Percentiles rank a stretch among this genome's conserved stretches.
These are phyloP conservation scores for Themeda triandra DNA, from an alignment of 176 grass and related monocot species.

Conservation along the genomic window DNA sequence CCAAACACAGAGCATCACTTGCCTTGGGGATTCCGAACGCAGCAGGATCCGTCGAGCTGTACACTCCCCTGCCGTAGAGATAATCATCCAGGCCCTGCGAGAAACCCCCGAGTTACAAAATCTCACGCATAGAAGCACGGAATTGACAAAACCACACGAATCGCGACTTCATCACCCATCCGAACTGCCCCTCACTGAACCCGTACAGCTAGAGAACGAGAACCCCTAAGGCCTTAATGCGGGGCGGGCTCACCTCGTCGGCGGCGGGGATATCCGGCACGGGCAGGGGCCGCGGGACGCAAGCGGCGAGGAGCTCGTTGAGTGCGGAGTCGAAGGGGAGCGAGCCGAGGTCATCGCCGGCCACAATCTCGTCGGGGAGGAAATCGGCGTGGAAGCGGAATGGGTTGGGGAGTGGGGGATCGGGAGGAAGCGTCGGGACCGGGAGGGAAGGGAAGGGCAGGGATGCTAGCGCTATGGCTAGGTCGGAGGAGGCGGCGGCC, in stretches of 20 bases:
- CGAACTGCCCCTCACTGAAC: neutral
- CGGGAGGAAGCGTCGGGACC: conserved; percentile 42
- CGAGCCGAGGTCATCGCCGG: conserved; percentile 22
- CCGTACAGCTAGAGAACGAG: neutral
- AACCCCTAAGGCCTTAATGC: neutral
- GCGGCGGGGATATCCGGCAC: conserved; percentile 10
- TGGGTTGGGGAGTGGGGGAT: conserved; percentile 31
- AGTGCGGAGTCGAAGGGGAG: conserved; percentile 53
- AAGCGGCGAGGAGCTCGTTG: conserved; percentile 47
- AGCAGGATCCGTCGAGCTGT: neutral
- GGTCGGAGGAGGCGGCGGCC: conserved; percentile 29
- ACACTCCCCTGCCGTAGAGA: conserved; percentile 17
- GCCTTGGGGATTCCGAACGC: conserved; percentile 19
- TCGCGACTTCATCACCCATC: neutral
- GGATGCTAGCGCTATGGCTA: conserved; percentile 30
- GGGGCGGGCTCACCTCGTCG: conserved; percentile 27
- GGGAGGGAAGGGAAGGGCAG: conserved; percentile 57
- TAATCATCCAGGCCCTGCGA: conserved; percentile 27
- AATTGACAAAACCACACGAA: neutral
- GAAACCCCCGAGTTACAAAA: neutral
- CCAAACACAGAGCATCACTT: conserved; percentile 1
- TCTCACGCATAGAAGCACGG: neutral
- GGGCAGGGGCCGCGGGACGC: conserved; percentile 40
- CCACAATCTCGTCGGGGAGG: conserved; percentile 17
- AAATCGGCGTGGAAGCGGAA: conserved; percentile 19